Evolutionary conservation across 2,329 filamentous ascomycete species (phyloP).

Genomic region (Bipolaris gigantea): DNA sequence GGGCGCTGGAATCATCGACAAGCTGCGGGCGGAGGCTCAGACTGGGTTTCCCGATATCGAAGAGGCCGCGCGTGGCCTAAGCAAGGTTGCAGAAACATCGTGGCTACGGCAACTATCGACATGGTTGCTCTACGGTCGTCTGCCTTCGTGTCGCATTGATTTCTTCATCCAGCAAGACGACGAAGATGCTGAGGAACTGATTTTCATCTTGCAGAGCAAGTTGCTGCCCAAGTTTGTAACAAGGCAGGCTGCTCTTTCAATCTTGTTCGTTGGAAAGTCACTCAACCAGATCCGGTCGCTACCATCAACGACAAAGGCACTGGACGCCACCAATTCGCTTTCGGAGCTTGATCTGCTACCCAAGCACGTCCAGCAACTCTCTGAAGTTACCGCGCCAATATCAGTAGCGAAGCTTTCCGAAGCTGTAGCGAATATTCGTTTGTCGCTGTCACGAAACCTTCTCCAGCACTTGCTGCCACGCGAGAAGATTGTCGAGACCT

Average conservation of each 20-base stretch:
- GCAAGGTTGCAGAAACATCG: conserved; percentile 78
- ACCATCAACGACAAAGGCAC: conserved; percentile 34
- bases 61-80: conserved; percentile 70
- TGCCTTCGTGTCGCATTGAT: conserved; percentile 76
- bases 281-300: conserved; percentile 73
- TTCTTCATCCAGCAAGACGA: conserved; percentile 70
- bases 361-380: conserved; percentile 69
- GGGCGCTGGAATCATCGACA: conserved; percentile 76
- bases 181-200: conserved; percentile 36
- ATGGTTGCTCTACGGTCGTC: conserved; percentile 86
- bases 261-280: conserved; percentile 88
- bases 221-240: conserved; percentile 81
- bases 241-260: conserved; percentile 71
- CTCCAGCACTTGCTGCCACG: conserved; percentile 81
- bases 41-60: conserved; percentile 90
- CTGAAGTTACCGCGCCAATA: conserved; percentile 72
- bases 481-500: conserved; percentile 72
- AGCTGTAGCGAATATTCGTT: conserved; percentile 73
- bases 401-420: conserved; percentile 69
- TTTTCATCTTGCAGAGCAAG: conserved; percentile 41
- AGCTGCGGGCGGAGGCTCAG: conserved; percentile 72
- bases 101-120: conserved; percentile 90
- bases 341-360: conserved; percentile 64
- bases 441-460: conserved; percentile 80
- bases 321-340: conserved; percentile 29